Evolutionary conservation across 2,329 filamentous ascomycete genomes (phyloP).

Genomic region (Penicillium sp.): DNA sequence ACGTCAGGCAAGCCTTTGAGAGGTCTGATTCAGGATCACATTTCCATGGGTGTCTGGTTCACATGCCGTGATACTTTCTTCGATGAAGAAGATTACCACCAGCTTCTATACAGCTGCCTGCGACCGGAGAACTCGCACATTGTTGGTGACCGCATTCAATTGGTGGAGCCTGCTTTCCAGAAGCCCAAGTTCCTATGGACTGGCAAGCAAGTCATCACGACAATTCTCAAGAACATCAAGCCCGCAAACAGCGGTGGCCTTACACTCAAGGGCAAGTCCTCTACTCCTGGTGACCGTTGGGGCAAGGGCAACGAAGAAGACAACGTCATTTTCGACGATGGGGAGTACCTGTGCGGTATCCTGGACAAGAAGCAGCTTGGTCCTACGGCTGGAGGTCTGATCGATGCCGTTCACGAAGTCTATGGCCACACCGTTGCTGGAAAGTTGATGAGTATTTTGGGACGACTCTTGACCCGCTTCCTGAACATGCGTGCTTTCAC

Average conservation of each 20-base stretch:
- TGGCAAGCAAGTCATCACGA: conserved; percentile 93
- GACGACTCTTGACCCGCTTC: conserved; percentile 83
- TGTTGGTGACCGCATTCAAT: conserved; percentile 75
- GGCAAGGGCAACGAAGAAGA: conserved; percentile 71
- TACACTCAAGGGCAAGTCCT: conserved; percentile 76
- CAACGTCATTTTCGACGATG: conserved; percentile 77
- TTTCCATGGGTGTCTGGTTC: conserved; percentile 89
- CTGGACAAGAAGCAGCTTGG: conserved; percentile 96
- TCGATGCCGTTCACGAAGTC: conserved; percentile 90
- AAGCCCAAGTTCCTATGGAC: conserved; percentile 87
- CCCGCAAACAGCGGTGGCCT: conserved; percentile 75
- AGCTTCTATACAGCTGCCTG: conserved; percentile 87
- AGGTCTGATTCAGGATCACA: conserved; percentile 97
- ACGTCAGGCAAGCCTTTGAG: conserved; percentile 91
- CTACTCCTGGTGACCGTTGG: conserved; percentile 80
- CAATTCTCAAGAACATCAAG: conserved; percentile 87
- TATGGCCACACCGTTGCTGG: conserved; percentile 88
- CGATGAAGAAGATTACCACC: conserved; percentile 82
- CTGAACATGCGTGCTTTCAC: conserved; percentile 94
- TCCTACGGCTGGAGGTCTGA: conserved; percentile 78
- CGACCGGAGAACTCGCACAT: conserved; percentile 90
- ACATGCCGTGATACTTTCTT: conserved; percentile 93
- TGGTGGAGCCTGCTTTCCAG: conserved; percentile 76
- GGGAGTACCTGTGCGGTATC: conserved; percentile 86
- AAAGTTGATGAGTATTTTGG: conserved; percentile 83